Evolutionary conservation across 2,329 filamentous ascomycete species (phyloP), one percentile per base, ranked within the genome.

Genomic region (Pseudocercospora fuligena): DNA sequence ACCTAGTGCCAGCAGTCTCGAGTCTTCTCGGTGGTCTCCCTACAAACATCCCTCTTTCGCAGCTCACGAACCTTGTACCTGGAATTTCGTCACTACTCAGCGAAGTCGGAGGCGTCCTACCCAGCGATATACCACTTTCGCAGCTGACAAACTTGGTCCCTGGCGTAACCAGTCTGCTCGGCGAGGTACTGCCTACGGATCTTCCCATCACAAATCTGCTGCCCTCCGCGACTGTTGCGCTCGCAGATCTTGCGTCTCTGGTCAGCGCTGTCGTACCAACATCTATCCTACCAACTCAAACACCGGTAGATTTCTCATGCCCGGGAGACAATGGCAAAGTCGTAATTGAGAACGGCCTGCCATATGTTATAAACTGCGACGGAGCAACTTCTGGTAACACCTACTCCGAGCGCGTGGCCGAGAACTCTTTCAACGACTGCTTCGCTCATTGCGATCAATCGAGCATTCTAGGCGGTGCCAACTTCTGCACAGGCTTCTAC

Each of bases 401-500:
- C 5, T 73, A 70, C 65, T 58, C 63, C 7, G 57, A 66, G 12
- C 54, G 23, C 12, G 11, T 56, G 0, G 70, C 68, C 1, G 56
- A 66, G 8, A 46, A 59, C 2, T 66, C 67, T 1, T 72, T 73
- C 67, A 72, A 72, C 51, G 69, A 73, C 56, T 73, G 71, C 64
- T 73, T 73, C 65, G 21, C 23, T 5, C 65, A 66, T 11, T 70
- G 72, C 31, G 68, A 72, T 47, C 66, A 68, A 33, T 67, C 63
- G 21, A 69, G 66, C 57, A 64, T 64, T 16, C 29, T 23, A 9
- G 64, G 62, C 1, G 69, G 67, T 4, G 70, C 72, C 5, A 65
- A 66, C 16, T 72, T 70, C 61, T 74, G 72, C 46, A 74, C 71
- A 5, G 70, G 67, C 21, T 74, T 73, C 43, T 69, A 66, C 11